Percentiles rank a stretch among this genome's conserved stretches.
phyloP scores from a whole-genome alignment of 2,329 filamentous ascomycete species.

The Xylaria multiplex region DNA sequence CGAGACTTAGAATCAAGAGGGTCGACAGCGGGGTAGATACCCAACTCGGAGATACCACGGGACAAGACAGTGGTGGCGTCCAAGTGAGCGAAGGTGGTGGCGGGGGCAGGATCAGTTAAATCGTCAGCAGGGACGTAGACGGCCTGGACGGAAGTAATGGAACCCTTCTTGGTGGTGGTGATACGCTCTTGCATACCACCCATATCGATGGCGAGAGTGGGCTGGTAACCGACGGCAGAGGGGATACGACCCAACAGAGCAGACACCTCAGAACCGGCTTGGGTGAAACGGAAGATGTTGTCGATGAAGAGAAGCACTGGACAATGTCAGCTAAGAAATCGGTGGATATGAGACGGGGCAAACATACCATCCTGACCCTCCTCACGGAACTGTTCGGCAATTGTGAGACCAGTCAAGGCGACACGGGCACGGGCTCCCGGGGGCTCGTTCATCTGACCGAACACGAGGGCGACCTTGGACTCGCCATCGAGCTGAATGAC shows the following conservation, averaged over 20 bases:
- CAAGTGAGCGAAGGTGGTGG: slow-evolving; percentile 99
- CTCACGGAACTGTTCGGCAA: slow-evolving; percentile 84
- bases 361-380: slow-evolving; percentile 85
- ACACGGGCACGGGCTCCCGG: slow-evolving; percentile 99
- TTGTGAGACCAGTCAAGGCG: slow-evolving; percentile 83
- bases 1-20: slow-evolving; percentile 99
- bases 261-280: slow-evolving; percentile 99
- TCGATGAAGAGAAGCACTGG: slow-evolving; percentile 98
- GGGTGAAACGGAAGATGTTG: slow-evolving; percentile 99
- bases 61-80: slow-evolving; percentile 99
- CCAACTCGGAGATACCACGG: slow-evolving; percentile 99
- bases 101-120: slow-evolving; percentile 99
- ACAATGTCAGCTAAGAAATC: slow-evolving; percentile 24
- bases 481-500: slow-evolving; percentile 99
- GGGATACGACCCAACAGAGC: slow-evolving; percentile 99
- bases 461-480: slow-evolving; percentile 98
- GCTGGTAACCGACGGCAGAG: slow-evolving; percentile 99
- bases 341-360: neutral
- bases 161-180: slow-evolving; percentile 99
- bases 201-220: slow-evolving; percentile 98
- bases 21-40: slow-evolving; percentile 99
- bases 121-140: slow-evolving; percentile 99
- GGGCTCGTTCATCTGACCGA: slow-evolving; percentile 99
- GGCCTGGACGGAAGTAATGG: slow-evolving; percentile 99
- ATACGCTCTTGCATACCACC: slow-evolving; percentile 99